Evolutionary conservation across 1,284 basidiomycete species (phyloP), one percentile per base, ranked within the genome.

Genomic region (Leccinum cinnamomeum): DNA sequence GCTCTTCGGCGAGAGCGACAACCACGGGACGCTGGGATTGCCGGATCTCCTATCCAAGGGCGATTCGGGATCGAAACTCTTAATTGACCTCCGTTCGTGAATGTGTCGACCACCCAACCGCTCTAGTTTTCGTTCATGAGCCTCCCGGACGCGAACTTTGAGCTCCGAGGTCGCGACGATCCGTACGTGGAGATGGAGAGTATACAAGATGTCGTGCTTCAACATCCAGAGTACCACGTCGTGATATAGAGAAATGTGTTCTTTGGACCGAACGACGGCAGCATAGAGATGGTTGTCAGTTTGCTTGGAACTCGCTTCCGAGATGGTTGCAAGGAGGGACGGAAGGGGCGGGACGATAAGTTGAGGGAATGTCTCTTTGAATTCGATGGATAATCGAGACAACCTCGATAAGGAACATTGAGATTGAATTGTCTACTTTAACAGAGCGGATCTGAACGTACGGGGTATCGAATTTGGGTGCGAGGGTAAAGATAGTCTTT

Each of bases 161-260:
- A 98, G 79, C 50, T 86, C 84, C 2, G 84, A 81, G 0, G 91
- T 89, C 0, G 91, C 94, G 20, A 96, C 83, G 39, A 98, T 82
- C 44, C 96, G 88, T 58, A 97, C 86, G 48, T 91, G 87, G 7
- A 95, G 85, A 73, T 96, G 95, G 53, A 96, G 81, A 37, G 94
- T 92, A 60, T 92, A 84, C 23, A 98, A 80, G 62, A 98, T 82
- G 68, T 94, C 92, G 57, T 89, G 86, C 66, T 92, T 90, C 44
- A 99, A 82, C 79, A 98, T 86, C 95, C 96, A 99, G 53, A 91
- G 78, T n/a, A 98, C 85, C 41, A 95, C 90, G 48, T 92, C 87
- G 61, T 91, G 84, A 72, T 92, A 97, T 50, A 88, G 76, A 14
- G 85, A 81, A 33, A 94, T 84, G 18, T 84, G 78, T 33, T 91